A percentile compares a stretch with the other conserved stretches of the same genome.
Evolutionary conservation across 192 early-diverging fungal species (phyloP).

Genomic region (Coemansia sp.): DNA sequence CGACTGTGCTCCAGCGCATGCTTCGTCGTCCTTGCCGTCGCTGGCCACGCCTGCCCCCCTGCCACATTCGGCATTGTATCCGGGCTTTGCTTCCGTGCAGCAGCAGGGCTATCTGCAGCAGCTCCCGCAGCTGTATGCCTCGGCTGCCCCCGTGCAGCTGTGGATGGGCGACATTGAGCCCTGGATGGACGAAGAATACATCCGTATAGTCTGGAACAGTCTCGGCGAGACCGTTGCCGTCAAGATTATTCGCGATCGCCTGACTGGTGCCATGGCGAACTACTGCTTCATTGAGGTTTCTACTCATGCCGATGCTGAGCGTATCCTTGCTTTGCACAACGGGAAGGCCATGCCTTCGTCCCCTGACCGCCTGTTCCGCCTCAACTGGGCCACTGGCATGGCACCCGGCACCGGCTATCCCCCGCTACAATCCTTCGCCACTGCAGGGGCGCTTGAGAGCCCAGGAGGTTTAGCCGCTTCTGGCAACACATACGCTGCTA

Average conservation of each 20-base stretch:
- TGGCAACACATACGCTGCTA: not conserved
- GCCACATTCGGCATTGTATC: not conserved
- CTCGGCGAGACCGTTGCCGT: slow-evolving; percentile 85
- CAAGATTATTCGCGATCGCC: slow-evolving; percentile 93
- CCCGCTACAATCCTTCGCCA: not conserved
- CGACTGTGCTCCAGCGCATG: not conserved
- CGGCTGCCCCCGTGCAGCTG: slow-evolving; percentile 38
- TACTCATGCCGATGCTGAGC: slow-evolving; percentile 63
- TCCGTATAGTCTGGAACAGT: slow-evolving; percentile 80
- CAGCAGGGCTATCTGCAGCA: slow-evolving; percentile 11
- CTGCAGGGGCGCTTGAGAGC: not conserved
- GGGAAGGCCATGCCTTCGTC: slow-evolving; percentile 82
- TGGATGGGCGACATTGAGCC: slow-evolving; percentile 96
- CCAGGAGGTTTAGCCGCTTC: not conserved
- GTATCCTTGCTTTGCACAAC: slow-evolving; percentile 71
- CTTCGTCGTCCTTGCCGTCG: not conserved
- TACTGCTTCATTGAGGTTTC: slow-evolving; percentile 95
- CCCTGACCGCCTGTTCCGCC: slow-evolving; percentile 71
- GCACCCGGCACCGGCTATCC: slow-evolving; percentile 11
- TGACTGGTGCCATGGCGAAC: slow-evolving; percentile 72
- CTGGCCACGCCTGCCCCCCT: not conserved
- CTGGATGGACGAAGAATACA: slow-evolving; percentile 97
- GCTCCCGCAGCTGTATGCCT: slow-evolving; percentile 1
- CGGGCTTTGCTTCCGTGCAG: not conserved
- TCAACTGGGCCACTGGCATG: slow-evolving; percentile 96